These are phyloP conservation scores for Conringia planisiliqua DNA, from an alignment of 345 rosid genomes.

Conservation along the genomic window DNA sequence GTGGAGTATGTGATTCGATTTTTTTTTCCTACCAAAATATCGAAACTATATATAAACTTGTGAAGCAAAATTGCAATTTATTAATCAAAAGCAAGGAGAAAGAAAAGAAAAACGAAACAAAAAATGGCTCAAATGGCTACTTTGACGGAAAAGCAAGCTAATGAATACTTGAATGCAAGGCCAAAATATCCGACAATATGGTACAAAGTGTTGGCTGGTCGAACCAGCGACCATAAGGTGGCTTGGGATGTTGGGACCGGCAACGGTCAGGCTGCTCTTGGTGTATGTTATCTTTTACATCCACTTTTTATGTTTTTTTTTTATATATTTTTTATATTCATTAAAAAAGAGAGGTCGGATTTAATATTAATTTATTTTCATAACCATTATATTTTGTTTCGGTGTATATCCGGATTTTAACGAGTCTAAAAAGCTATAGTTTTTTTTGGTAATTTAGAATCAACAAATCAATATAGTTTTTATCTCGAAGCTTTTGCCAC, in stretches of 20 bases:
- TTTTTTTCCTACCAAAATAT: neutral
- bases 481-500: neutral
- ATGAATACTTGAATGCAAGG: slow-evolving; percentile 28
- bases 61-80: neutral
- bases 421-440: too few relatives aligned
- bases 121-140: slow-evolving; percentile 29
- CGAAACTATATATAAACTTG: neutral
- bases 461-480: neutral
- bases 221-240: slow-evolving; percentile 16
- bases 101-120: neutral
- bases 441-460: too few relatives aligned
- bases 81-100: neutral
- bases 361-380: neutral
- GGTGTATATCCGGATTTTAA: neutral
- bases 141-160: slow-evolving; percentile 14
- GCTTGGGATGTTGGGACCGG: slow-evolving; percentile 38
- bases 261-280: slow-evolving; percentile 34
- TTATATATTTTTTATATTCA: neutral
- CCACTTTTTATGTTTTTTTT: neutral
- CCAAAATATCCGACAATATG: slow-evolving; percentile 27
- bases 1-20: neutral
- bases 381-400: neutral
- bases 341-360: neutral
- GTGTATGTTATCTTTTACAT: slow-evolving; percentile 16
- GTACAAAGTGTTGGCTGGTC: slow-evolving; percentile 18